Conservation (phyloP, 2,329 filamentous ascomycete genomes). For the Monilinia laxa region DNA sequence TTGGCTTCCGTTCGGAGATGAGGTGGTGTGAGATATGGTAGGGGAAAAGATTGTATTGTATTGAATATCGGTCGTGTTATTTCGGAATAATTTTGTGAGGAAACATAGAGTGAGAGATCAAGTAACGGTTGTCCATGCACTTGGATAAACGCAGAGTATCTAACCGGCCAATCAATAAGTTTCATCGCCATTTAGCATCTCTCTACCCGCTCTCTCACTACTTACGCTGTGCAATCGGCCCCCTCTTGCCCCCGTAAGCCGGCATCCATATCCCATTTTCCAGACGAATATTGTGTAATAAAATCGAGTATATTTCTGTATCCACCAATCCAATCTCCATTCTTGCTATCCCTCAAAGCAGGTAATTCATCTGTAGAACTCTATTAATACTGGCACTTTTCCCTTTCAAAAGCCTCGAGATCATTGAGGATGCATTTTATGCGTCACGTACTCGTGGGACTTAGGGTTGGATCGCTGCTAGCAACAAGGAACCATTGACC, state of each 20-base stretch:
- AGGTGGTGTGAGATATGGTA: slow-evolving; percentile 83
- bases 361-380: slow-evolving; percentile 53
- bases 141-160: slow-evolving; percentile 68
- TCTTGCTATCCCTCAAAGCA: slow-evolving; percentile 53
- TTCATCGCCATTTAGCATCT: background rate
- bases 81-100: slow-evolving; percentile 79
- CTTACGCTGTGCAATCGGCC: slow-evolving; percentile 52
- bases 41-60: slow-evolving; percentile 75
- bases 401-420: background rate
- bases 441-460: slow-evolving; percentile 64
- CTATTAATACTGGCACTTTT: slow-evolving; percentile 8
- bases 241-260: slow-evolving; percentile 44
- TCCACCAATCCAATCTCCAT: slow-evolving; percentile 48
- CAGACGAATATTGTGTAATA: slow-evolving; percentile 45
- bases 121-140: slow-evolving; percentile 74
- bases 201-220: slow-evolving; percentile 19
- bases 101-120: slow-evolving; percentile 86
- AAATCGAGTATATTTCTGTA: slow-evolving; percentile 55
- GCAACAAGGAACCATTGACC: slow-evolving; percentile 69
- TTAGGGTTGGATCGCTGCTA: slow-evolving; percentile 69
- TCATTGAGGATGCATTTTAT: slow-evolving; percentile 8
- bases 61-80: slow-evolving; percentile 80
- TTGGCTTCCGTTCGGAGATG: slow-evolving; percentile 69
- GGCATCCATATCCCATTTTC: slow-evolving; percentile 50
- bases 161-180: slow-evolving; percentile 32